Conservation (phyloP, 148 eudicot genomes). For the Chenopodium berlandieri region DNA sequence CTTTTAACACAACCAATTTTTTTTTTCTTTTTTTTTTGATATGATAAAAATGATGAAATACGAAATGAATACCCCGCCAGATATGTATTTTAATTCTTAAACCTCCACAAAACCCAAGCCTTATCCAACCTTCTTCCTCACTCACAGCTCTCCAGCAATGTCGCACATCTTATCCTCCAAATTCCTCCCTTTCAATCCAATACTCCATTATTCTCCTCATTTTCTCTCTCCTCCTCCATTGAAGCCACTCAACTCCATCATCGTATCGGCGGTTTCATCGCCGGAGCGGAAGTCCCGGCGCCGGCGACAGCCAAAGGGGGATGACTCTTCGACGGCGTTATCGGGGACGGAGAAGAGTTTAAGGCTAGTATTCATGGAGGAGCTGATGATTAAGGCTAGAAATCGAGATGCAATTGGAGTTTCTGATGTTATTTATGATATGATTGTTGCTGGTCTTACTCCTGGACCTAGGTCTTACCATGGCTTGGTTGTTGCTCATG, state of each 20-base stretch:
- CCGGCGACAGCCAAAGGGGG: slow-evolving; percentile 25
- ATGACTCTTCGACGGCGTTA: slow-evolving; percentile 32
- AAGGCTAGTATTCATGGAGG: slow-evolving; percentile 80
- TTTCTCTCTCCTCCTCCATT: slow-evolving; percentile 21
- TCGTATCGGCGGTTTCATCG: slow-evolving; percentile 33
- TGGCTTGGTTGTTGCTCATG: slow-evolving; percentile 66
- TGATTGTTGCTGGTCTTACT: slow-evolving; percentile 78
- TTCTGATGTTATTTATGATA: slow-evolving; percentile 74
- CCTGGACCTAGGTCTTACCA: slow-evolving; percentile 92
- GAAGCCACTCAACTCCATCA: slow-evolving; percentile 10
- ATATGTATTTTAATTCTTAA: neutral
- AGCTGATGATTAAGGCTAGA: slow-evolving; percentile 61
- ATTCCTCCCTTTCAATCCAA: slow-evolving; percentile 25
- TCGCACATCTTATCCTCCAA: slow-evolving; percentile 36
- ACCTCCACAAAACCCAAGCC: slow-evolving; percentile 6
- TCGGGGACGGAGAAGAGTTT: slow-evolving; percentile 58
- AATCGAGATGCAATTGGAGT: slow-evolving; percentile 56
- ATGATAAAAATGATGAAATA: no score
- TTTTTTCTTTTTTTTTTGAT: no score
- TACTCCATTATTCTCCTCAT: neutral
- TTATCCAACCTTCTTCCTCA: slow-evolving; percentile 11
- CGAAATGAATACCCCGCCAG: neutral
- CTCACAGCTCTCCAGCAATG: slow-evolving; percentile 28
- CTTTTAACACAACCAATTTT: no score
- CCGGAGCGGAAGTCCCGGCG: slow-evolving; percentile 35